Conservation (phyloP, 2,329 filamentous ascomycete genomes). For the Ophioceras dolichostomum region DNA sequence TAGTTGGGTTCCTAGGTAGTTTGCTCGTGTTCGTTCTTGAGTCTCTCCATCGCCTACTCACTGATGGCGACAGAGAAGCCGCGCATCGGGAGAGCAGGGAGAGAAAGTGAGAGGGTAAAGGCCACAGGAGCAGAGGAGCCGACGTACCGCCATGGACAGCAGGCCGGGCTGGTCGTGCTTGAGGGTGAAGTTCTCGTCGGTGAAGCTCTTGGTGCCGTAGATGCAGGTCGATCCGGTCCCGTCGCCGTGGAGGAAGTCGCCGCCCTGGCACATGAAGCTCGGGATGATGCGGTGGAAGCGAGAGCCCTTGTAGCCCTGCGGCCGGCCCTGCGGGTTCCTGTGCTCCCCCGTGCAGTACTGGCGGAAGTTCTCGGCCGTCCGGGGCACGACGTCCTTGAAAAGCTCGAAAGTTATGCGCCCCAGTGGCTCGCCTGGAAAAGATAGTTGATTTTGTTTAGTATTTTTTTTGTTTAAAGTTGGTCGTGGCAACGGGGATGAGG, state of each 20-base stretch:
- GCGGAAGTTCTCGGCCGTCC: constrained; percentile 92
- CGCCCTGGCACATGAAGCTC: constrained; percentile 95
- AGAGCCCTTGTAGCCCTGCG: constrained; percentile 88
- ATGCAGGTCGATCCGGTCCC: constrained; percentile 82
- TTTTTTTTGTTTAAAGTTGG: no score
- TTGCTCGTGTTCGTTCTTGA: no score
- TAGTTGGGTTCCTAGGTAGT: no score
- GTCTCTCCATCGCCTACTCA: no score
- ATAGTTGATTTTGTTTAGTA: no score
- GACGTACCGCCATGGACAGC: constrained; percentile 81
- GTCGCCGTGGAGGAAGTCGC: constrained; percentile 83
- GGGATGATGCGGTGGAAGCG: constrained; percentile 94
- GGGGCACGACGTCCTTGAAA: constrained; percentile 71
- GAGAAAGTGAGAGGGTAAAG: neutral
- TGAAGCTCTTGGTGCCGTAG: constrained; percentile 74
- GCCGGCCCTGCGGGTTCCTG: constrained; percentile 62
- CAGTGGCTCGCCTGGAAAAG: constrained; percentile 74
- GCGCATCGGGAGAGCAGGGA: constrained; percentile 1
- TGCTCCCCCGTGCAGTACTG: constrained; percentile 93
- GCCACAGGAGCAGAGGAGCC: no score
- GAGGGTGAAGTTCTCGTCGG: constrained; percentile 78
- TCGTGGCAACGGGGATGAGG: no score
- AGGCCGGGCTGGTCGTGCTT: constrained; percentile 72
- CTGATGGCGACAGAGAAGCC: no score
- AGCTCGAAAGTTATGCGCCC: constrained; percentile 86